phyloP scores from a whole-genome alignment of 192 early-diverging fungal genomes.

The Geranomyces variabilis region DNA sequence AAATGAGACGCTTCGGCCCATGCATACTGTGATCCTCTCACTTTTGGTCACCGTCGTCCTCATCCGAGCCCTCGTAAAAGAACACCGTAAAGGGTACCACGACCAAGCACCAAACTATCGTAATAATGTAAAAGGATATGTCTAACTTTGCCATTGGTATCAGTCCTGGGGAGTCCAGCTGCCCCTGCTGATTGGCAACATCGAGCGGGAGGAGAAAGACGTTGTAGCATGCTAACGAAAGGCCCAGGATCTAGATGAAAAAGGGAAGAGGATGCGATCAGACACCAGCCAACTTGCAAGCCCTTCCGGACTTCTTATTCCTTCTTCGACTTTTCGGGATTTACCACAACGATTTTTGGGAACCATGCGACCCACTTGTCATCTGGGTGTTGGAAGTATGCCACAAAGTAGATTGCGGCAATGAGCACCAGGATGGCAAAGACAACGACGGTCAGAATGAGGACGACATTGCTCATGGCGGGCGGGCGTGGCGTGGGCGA shows the following conservation, averaged over 20 bases:
- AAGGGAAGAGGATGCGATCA: background rate
- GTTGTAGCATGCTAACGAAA: slow-evolving; percentile 56
- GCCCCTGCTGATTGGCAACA: slow-evolving; percentile 61
- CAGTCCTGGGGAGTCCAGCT: slow-evolving; percentile 29
- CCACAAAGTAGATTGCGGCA: slow-evolving; percentile 60
- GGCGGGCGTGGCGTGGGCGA: too few species aligned
- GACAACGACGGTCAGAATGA: slow-evolving; percentile 55
- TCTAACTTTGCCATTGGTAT: slow-evolving; percentile 59
- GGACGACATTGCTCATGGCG: slow-evolving; percentile 40
- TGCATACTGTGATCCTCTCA: slow-evolving; percentile 21
- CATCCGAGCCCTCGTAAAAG: slow-evolving; percentile 65
- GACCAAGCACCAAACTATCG: slow-evolving; percentile 51
- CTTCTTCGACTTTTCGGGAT: too few species aligned
- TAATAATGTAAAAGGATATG: slow-evolving; percentile 54
- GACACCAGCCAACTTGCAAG: too few species aligned
- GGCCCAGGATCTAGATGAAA: slow-evolving; percentile 43
- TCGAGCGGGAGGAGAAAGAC: slow-evolving; percentile 66
- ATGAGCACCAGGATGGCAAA: slow-evolving; percentile 61
- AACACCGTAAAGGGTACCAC: slow-evolving; percentile 64
- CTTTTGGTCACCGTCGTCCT: slow-evolving; percentile 46
- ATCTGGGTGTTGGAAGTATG: slow-evolving; percentile 69
- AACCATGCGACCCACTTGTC: slow-evolving; percentile 72
- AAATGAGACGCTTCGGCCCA: background rate
- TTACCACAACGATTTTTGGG: slow-evolving; percentile 65
- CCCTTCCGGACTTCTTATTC: too few species aligned